These are phyloP conservation scores for Austroboletus novae-zelandiae DNA, from an alignment of 1,284 basidiomycete species.

Conservation along the genomic window DNA sequence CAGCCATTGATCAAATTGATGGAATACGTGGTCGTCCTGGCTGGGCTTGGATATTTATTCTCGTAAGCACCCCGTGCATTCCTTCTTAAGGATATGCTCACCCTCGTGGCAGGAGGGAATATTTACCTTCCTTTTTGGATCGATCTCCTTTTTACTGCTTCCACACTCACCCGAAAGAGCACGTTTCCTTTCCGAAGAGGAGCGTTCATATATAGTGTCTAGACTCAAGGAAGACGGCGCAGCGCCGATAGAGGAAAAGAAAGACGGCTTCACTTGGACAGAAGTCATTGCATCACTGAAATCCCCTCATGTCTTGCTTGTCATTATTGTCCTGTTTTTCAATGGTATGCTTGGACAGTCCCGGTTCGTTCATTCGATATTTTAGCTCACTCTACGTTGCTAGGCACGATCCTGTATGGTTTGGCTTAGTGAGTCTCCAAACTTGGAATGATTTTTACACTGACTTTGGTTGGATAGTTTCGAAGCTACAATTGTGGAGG, in stretches of 20 bases:
- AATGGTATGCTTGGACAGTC: constrained; percentile 17
- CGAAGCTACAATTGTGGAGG: constrained; percentile 48
- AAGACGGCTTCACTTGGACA: constrained; percentile 35
- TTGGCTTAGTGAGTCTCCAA: constrained; percentile 33
- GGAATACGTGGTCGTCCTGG: constrained; percentile 45
- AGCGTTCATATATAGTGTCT: constrained; percentile 39
- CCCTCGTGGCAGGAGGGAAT: constrained; percentile 42
- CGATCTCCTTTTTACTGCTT: constrained; percentile 47
- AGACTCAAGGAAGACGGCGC: constrained; percentile 30
- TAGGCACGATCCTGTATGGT: constrained; percentile 42
- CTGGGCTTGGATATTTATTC: constrained; percentile 68
- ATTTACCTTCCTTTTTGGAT: constrained; percentile 48
- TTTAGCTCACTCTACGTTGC: constrained; percentile 13
- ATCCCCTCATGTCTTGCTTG: constrained; percentile 35
- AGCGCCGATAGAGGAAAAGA: constrained; percentile 33
- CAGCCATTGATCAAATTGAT: constrained; percentile 53
- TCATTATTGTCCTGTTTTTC: constrained; percentile 28
- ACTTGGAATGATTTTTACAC: not conserved
- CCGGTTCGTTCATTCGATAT: not conserved
- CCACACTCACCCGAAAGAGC: constrained; percentile 47
- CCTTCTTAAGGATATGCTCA: not conserved
- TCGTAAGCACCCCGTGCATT: constrained; percentile 32
- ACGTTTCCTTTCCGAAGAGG: constrained; percentile 39
- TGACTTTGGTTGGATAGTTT: constrained; percentile 37
- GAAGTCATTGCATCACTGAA: constrained; percentile 37